Base-by-base conservation (phyloP, 139 green algal species). In the Mesotaenium endlicherianum region DNA sequence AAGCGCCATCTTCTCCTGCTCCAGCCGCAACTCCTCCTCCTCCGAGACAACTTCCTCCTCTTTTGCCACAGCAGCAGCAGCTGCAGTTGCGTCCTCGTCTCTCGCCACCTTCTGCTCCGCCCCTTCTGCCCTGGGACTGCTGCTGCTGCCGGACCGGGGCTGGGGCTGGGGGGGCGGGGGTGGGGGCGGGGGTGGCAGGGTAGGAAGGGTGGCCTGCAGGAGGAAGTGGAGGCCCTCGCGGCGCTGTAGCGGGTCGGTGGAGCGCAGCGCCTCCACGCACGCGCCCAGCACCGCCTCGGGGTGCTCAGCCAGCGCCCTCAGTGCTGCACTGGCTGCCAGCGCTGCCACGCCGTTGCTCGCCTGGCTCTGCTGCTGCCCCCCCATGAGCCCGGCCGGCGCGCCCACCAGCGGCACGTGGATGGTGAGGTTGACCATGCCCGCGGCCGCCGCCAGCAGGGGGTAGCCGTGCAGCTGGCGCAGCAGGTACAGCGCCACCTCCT, bases 201-300 rank as follows among this genome's bases (percentile, higher is more conserved):
- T n/a, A n/a, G n/a, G n/a, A n/a, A n/a, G 60, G 43, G 70, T 79
- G 11, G 41, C 8, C 70, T 79, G 31, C 45, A 67, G 8, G 5
- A 79, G 45, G 47, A 79, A 79, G 47, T 79, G 11, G 17, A 79
- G 8, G 41, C 47, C 70, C 39, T 79, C 45, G 44, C 47, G 44
- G 38, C 70, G 42, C 47, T 36, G 44, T 6, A 41, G 42, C 44
- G 11, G 8, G 5, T 79, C 70, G 8, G 38, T 79, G 47, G 39
- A 41, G 47, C 70, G 42, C 8, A 70, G 43, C 20, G 45, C 43
- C 38, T 76, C 70, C 40, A 79, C 40, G 41, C 43, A 79, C 39
- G 70, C 70, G 5, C 43, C 70, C 17, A 79, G 20, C 5, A 79
- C 43, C 8, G 11, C 70, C 47, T 79, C 43, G 8, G 70, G 70